A percentile compares a stretch with the other conserved stretches of the same genome.
Evolutionary conservation across 495 filamentous ascomycete species (phyloP).

Genomic region (Jackrogersella minutella): DNA sequence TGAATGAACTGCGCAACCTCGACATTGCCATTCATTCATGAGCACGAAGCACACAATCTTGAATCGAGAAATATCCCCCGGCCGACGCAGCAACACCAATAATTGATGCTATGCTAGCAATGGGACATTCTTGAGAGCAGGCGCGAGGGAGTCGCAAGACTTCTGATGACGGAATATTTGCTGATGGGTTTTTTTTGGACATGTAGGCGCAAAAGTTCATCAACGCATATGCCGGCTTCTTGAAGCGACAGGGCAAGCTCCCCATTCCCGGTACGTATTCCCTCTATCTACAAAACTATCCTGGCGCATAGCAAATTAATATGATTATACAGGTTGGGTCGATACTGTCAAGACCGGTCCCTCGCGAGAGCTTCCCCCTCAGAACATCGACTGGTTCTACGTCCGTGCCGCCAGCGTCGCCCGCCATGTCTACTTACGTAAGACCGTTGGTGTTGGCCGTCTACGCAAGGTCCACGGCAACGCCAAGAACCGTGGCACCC

Average conservation of each 20-base stretch:
- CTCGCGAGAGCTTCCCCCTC: constrained; percentile 95
- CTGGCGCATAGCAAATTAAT: background rate
- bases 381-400: constrained; percentile 99
- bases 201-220: constrained; percentile 90
- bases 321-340: constrained; percentile 77
- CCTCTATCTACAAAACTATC: constrained; percentile 20
- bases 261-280: constrained; percentile 81
- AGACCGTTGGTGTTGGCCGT: constrained; percentile 87
- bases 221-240: constrained; percentile 90
- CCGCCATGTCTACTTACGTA: constrained; percentile 98
- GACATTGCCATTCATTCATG: background rate
- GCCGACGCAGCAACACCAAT: constrained; percentile 1
- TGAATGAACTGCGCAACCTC: constrained; percentile 6
- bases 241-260: constrained; percentile 99
- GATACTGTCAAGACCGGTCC: constrained; percentile 98
- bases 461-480: constrained; percentile 87
- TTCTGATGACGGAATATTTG: constrained; percentile 67
- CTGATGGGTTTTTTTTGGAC: constrained; percentile 58
- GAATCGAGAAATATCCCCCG: constrained; percentile 24
- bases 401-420: constrained; percentile 94
- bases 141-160: constrained; percentile 67
- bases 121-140: constrained; percentile 53
- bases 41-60: constrained; percentile 4
- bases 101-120: constrained; percentile 18
- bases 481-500: constrained; percentile 93